Evolutionary conservation across 1,284 basidiomycete genomes (phyloP).

Genomic region (Moesziomyces aphidis): DNA sequence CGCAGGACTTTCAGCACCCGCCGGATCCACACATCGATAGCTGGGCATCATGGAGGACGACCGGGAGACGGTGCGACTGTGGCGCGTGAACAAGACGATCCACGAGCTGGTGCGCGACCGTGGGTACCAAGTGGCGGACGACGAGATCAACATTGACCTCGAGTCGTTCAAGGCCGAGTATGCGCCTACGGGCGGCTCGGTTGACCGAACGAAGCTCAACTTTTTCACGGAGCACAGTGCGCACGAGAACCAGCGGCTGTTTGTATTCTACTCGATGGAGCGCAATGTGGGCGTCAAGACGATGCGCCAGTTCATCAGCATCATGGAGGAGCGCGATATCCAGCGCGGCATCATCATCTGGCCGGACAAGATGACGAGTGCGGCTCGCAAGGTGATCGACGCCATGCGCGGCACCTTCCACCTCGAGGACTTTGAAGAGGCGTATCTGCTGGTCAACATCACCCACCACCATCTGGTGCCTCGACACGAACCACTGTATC

Average conservation of each 20-base stretch:
- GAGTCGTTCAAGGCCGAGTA: conserved; percentile 74
- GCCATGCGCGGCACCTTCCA: conserved; percentile 77
- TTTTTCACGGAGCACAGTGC: conserved; percentile 60
- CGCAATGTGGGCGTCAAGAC: conserved; percentile 66
- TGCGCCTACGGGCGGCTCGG: conserved; percentile 70
- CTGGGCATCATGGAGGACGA: conserved; percentile 67
- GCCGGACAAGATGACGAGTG: conserved; percentile 94
- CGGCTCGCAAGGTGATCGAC: conserved; percentile 80
- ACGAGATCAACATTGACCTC: conserved; percentile 88
- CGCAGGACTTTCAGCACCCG: no score
- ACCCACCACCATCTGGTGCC: conserved; percentile 93
- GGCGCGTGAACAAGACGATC: conserved; percentile 95
- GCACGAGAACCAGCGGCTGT: conserved; percentile 80
- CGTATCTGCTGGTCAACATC: conserved; percentile 96
- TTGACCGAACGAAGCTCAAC: conserved; percentile 64
- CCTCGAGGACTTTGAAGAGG: conserved; percentile 96
- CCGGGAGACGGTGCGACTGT: conserved; percentile 76
- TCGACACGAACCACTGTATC: conserved; percentile 86
- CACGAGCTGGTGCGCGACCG: conserved; percentile 93
- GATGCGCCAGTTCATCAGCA: conserved; percentile 65
- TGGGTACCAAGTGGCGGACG: conserved; percentile 87
- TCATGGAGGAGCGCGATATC: conserved; percentile 76
- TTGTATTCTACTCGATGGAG: conserved; percentile 81
- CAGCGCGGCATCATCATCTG: conserved; percentile 94
- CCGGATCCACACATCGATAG: no score